Conservation (phyloP, 2,329 filamentous ascomycete species). For the Monascus ruber region DNA sequence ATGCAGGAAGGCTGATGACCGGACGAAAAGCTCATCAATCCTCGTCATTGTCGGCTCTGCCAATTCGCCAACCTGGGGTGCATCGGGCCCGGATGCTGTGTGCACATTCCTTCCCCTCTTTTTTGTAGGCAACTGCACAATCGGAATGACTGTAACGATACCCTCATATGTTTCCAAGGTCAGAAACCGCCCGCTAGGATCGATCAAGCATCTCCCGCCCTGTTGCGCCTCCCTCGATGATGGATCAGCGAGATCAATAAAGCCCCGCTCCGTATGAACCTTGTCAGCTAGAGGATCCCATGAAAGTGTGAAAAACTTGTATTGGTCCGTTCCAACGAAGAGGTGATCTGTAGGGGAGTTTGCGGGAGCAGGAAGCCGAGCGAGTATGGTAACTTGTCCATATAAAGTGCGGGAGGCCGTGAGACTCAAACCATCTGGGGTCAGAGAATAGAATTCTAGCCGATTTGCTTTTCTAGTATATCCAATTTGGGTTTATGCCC, state of each 20-base stretch:
- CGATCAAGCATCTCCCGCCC: conserved; percentile 70
- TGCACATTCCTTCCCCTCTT: conserved; percentile 23
- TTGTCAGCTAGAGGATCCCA: conserved; percentile 57
- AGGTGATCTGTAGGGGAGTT: conserved; percentile 69
- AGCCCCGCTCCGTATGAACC: conserved; percentile 46
- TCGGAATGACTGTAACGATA: conserved; percentile 52
- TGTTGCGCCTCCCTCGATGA: conserved; percentile 64
- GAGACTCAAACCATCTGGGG: conserved; percentile 49
- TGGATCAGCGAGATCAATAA: conserved; percentile 50
- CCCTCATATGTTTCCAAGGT: conserved; percentile 59
- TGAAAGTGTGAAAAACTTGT: conserved; percentile 78
- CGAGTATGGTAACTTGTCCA: conserved; percentile 76
- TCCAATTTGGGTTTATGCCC: too few species aligned
- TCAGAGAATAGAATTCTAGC: conserved; percentile 68
- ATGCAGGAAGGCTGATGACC: conserved; percentile 55
- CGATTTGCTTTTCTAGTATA: conserved; percentile 63
- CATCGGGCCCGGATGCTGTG: conserved; percentile 13
- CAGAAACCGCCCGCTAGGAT: conserved; percentile 62
- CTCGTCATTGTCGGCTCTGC: conserved; percentile 51
- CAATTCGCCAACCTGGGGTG: conserved; percentile 41
- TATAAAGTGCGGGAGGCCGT: conserved; percentile 63
- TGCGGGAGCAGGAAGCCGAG: conserved; percentile 44
- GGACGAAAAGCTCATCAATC: conserved; percentile 56
- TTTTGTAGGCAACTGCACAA: conserved; percentile 44
- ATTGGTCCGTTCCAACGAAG: conserved; percentile 82